Evolutionary conservation across 202 grass and related monocot species (phyloP).

Genomic region (Zizania palustris): DNA sequence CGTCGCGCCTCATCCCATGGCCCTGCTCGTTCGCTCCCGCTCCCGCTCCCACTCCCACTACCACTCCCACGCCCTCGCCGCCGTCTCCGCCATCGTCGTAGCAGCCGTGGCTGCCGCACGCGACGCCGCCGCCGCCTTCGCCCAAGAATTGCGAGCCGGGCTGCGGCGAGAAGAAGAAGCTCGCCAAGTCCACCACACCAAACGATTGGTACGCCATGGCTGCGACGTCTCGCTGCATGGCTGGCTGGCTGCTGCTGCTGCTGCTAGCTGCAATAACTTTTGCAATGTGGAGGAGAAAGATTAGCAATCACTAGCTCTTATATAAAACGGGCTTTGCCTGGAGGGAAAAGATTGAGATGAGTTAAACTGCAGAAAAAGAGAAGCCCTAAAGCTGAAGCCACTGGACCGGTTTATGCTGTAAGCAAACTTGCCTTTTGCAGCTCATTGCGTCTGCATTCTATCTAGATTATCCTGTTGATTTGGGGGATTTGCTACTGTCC

Average conservation of each 20-base stretch:
- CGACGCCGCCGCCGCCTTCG: neutral
- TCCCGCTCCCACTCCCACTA: too few relatives aligned
- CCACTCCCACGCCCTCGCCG: neutral
- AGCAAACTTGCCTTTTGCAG: slow-evolving; percentile 28
- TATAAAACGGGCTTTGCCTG: neutral
- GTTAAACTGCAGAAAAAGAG: slow-evolving; percentile 37
- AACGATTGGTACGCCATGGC: slow-evolving; percentile 34
- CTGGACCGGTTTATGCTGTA: slow-evolving; percentile 12
- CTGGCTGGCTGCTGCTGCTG: slow-evolving; percentile 33
- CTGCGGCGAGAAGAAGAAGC: slow-evolving; percentile 24
- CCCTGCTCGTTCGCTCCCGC: slow-evolving; percentile 14
- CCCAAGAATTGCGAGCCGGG: slow-evolving; percentile 11
- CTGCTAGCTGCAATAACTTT: neutral
- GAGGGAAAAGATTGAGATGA: slow-evolving; percentile 24
- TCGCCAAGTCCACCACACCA: neutral
- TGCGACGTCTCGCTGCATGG: slow-evolving; percentile 35
- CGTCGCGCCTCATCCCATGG: slow-evolving; percentile 19
- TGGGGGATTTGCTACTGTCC: slow-evolving; percentile 12
- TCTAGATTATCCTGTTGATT: slow-evolving; percentile 35
- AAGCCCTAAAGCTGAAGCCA: slow-evolving; percentile 26
- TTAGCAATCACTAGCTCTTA: neutral
- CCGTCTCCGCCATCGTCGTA: neutral
- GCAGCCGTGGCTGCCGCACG: too few relatives aligned
- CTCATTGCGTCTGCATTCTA: slow-evolving; percentile 43
- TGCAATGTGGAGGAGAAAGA: slow-evolving; percentile 31